phyloP scores from a whole-genome alignment of 2,329 filamentous ascomycete genomes.

The Fusarium coffeatum region DNA sequence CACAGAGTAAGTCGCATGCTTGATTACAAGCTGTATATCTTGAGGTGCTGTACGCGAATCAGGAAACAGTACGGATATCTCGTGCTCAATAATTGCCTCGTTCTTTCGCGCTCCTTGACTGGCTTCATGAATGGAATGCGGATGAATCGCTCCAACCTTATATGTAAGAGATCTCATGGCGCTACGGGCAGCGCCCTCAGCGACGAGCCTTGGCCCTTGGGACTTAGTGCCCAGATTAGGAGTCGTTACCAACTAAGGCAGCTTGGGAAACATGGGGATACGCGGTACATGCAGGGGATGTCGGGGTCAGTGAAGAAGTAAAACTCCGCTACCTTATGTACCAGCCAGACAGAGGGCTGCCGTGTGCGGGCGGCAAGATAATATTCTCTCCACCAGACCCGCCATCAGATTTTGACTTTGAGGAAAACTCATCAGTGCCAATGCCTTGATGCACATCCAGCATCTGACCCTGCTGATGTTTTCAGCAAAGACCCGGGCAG shows the following conservation, averaged over 20 bases:
- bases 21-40: neutral
- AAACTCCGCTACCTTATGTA: constrained; percentile 7
- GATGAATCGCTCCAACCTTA: constrained; percentile 34
- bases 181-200: constrained; percentile 45
- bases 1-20: neutral
- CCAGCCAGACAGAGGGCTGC: constrained; percentile 29
- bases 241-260: constrained; percentile 28
- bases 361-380: constrained; percentile 35
- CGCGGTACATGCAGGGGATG: constrained; percentile 15
- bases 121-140: constrained; percentile 28
- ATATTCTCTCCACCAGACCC: constrained; percentile 31
- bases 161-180: constrained; percentile 21
- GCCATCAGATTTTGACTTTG: constrained; percentile 29
- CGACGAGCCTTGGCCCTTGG: constrained; percentile 35
- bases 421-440: neutral
- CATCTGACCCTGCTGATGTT: neutral
- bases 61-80: neutral
- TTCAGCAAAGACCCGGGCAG: neutral
- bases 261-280: constrained; percentile 25
- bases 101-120: neutral
- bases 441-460: neutral
- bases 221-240: constrained; percentile 26
- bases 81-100: neutral
- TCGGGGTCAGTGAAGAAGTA: constrained; percentile 19
- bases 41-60: neutral